A percentile compares a stretch with the other conserved stretches of the same genome.
Evolutionary conservation across 2,329 filamentous ascomycete species (phyloP).

Genomic region (Trichoderma sp.): DNA sequence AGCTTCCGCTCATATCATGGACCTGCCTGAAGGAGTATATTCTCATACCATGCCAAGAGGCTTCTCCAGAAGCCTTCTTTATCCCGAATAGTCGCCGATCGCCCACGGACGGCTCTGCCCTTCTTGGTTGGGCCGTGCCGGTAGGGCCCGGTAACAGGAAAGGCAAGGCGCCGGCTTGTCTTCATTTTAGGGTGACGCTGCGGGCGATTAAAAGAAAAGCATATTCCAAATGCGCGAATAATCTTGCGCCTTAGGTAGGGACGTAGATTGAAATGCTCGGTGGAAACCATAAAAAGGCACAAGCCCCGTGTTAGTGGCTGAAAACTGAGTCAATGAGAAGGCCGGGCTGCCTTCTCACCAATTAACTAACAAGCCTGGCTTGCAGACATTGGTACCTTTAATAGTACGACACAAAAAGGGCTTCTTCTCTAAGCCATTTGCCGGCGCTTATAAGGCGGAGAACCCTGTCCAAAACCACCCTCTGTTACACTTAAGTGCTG

Average conservation of each 20-base stretch:
- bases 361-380: not conserved
- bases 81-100: not conserved
- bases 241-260: not conserved
- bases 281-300: not conserved
- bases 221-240: not conserved
- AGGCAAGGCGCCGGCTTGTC: not conserved
- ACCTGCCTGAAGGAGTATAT: slow-evolving; percentile 4
- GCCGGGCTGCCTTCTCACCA: not conserved
- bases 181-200: not conserved
- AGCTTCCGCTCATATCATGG: not conserved
- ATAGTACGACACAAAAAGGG: not conserved
- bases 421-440: not conserved
- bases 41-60: not conserved
- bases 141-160: not conserved
- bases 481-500: not conserved
- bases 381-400: not conserved
- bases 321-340: not conserved
- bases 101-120: not conserved
- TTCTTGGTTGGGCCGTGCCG: not conserved
- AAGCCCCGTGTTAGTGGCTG: not conserved
- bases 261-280: not conserved
- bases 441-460: not conserved
- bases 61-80: not conserved
- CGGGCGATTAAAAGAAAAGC: not conserved
- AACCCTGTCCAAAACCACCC: not conserved